Evolutionary conservation across 306 rosid genomes (phyloP).

Genomic region (Vigna radiata): DNA sequence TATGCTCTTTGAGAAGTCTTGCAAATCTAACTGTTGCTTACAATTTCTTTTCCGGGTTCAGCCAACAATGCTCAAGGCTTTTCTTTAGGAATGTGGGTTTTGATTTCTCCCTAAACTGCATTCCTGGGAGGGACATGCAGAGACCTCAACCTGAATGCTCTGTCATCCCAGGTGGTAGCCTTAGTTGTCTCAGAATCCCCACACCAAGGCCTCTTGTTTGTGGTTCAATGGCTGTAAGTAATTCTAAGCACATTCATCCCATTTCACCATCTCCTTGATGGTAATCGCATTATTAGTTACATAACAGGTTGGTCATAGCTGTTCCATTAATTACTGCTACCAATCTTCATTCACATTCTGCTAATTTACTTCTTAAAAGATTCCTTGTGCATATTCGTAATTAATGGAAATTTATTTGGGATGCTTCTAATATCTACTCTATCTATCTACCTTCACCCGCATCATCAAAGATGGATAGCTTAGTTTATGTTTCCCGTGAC

Average conservation of each 20-base stretch:
- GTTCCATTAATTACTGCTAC: constrained; percentile 51
- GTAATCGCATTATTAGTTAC: constrained; percentile 39
- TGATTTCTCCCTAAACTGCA: constrained; percentile 86
- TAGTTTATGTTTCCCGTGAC: constrained; percentile 56
- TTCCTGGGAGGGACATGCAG: constrained; percentile 85
- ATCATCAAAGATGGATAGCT: constrained; percentile 36
- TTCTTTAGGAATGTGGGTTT: constrained; percentile 73
- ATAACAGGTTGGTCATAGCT: constrained; percentile 52
- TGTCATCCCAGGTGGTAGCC: constrained; percentile 77
- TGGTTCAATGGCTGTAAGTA: constrained; percentile 52
- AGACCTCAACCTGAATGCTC: constrained; percentile 90
- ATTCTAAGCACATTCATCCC: constrained; percentile 39
- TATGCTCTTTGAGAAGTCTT: constrained; percentile 74
- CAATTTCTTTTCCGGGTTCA: constrained; percentile 97
- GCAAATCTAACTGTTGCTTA: constrained; percentile 82
- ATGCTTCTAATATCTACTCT: constrained; percentile 30
- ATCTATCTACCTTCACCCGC: background rate
- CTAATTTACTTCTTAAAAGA: constrained; percentile 53
- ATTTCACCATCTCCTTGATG: constrained; percentile 62
- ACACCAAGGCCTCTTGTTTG: constrained; percentile 76
- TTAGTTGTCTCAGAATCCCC: constrained; percentile 87
- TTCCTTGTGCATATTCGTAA: constrained; percentile 36
- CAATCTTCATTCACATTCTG: constrained; percentile 52
- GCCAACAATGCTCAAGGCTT: constrained; percentile 72
- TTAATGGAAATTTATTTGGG: constrained; percentile 34